Evolutionary conservation across 2,329 filamentous ascomycete genomes (phyloP), one percentile per base, ranked within the genome.

Genomic region (Nothopassalora personata): DNA sequence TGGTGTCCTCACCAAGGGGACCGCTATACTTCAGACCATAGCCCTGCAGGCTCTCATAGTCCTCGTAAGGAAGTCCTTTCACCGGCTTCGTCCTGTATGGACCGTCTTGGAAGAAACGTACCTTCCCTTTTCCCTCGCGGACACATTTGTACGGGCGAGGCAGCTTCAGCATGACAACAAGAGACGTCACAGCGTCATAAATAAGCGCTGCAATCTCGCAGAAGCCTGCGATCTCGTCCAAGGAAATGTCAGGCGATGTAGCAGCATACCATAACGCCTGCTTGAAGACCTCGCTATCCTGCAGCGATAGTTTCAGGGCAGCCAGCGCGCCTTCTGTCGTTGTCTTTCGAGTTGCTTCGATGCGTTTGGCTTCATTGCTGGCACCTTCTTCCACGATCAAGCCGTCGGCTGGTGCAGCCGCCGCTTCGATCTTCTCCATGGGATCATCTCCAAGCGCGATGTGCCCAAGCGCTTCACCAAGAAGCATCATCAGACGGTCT

Each of bases 321-420:
- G 76, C 76, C 27, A 85, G 71, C 5, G 85, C 85, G 33, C 83
- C 83, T 30, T 81, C 78, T n/a, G 86, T 74, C 3, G 79, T 84
- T 0, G 63, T 79, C 62, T 77, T 80, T 53, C 84, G 77, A 1
- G 79, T 81, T 28, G 83, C 73, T 60, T 82, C 80, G 1, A 79
- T 76, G 60, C 80, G 78, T n/a, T 82, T 80, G 19, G 76, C 73
- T 53, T 81, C 77, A 1, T 77, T 80, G 10, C 75, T 74, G 5
- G 75, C 76, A 58, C 82, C 82, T 67, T 82, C 79, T 64, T 85
- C 83, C 50, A 87, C 79, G 28, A 85, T 78, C n/a, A 87, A 71
- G 13, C 58, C 74, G 47, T 75, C 75, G 49, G 76, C 74, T 11
- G 67, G 64, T 28, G 74, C 70, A 6, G 72, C 64, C 18, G 68